Conservation (phyloP, 2,329 filamentous ascomycete species). For the Zymoseptoria tritici region DNA sequence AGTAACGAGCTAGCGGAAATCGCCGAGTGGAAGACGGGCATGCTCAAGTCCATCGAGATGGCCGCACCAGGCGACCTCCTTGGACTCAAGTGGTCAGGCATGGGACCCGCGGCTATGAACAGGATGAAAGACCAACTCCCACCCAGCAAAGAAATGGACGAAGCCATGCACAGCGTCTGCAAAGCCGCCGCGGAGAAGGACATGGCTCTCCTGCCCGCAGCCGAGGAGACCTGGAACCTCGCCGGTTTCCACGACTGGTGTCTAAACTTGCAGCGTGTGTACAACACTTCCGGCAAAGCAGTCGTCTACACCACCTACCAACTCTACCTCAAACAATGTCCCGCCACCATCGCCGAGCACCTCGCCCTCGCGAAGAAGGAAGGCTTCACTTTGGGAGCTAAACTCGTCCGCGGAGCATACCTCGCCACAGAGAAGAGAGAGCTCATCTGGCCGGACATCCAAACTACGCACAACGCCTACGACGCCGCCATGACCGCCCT, state of each 20-base stretch:
- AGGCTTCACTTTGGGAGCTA: constrained; percentile 48
- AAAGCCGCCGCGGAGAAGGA: constrained; percentile 60
- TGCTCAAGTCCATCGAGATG: constrained; percentile 61
- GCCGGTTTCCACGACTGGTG: constrained; percentile 60
- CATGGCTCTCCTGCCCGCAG: constrained; percentile 73
- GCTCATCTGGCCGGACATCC: constrained; percentile 48
- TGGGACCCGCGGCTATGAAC: constrained; percentile 64
- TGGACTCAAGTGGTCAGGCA: constrained; percentile 66
- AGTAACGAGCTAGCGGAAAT: constrained; percentile 56
- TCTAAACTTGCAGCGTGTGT: constrained; percentile 18
- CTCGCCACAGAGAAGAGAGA: constrained; percentile 43
- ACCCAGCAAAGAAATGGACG: constrained; percentile 57
- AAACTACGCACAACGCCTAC: constrained; percentile 55
- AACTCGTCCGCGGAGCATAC: constrained; percentile 53
- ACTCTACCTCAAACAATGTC: constrained; percentile 47
- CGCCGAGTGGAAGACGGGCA: constrained; percentile 64
- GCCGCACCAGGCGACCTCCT: constrained; percentile 47
- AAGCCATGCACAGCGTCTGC: constrained; percentile 69
- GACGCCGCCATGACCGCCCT: constrained; percentile 62
- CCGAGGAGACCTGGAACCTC: constrained; percentile 74
- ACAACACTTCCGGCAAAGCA: constrained; percentile 46
- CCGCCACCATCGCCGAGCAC: constrained; percentile 38
- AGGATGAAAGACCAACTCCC: constrained; percentile 55
- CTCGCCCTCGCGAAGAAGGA: constrained; percentile 40
- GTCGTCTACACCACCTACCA: constrained; percentile 65